These are phyloP conservation scores for Spathaspora gorwiae DNA, from an alignment of 805 yeast genomes.

Conservation along the genomic window DNA sequence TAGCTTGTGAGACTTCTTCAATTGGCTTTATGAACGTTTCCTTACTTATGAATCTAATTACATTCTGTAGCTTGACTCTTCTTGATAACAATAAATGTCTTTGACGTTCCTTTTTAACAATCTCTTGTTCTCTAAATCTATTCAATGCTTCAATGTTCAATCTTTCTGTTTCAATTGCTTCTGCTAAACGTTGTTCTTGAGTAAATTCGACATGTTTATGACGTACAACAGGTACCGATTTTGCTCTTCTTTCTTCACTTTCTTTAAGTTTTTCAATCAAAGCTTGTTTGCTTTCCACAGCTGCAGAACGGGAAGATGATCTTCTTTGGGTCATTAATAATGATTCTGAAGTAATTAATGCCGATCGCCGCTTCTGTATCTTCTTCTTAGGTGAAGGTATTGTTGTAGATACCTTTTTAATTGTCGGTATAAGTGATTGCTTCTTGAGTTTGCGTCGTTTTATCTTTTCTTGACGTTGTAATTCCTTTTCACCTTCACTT, in stretches of 20 bases:
- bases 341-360: constrained; percentile 40
- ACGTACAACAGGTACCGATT: constrained; percentile 42
- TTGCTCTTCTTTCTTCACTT: constrained; percentile 57
- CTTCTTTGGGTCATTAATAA: constrained; percentile 54
- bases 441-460: constrained; percentile 25
- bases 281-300: constrained; percentile 72
- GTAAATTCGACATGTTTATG: constrained; percentile 50
- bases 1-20: constrained; percentile 54
- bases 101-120: constrained; percentile 72
- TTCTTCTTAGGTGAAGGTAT: constrained; percentile 29
- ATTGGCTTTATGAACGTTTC: constrained; percentile 55
- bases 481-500: constrained; percentile 65
- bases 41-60: constrained; percentile 48
- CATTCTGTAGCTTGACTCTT: constrained; percentile 56
- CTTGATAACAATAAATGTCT: constrained; percentile 65
- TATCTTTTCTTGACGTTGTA: constrained; percentile 41
- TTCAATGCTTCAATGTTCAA: constrained; percentile 69
- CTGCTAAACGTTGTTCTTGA: constrained; percentile 68
- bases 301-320: constrained; percentile 72
- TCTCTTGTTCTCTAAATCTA: constrained; percentile 78
- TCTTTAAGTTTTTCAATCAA: constrained; percentile 66
- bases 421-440: constrained; percentile 20
- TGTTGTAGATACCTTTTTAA: constrained; percentile 23
- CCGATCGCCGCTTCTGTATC: constrained; percentile 4
- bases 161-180: constrained; percentile 83